Conservation (phyloP, 441 rosid species). For the Erysimum cheiri region DNA sequence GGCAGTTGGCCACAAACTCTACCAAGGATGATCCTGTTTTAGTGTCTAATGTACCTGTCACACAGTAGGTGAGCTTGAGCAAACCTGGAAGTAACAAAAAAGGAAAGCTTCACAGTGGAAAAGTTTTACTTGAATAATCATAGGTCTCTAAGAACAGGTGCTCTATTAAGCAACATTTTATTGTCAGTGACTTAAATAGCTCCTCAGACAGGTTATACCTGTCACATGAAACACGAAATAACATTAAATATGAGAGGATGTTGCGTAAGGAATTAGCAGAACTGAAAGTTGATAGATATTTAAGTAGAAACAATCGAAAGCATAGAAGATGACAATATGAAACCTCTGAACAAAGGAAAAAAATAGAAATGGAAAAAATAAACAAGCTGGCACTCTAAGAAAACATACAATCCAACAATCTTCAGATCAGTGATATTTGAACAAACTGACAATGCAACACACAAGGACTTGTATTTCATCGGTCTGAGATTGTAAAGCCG, state of each 20-base stretch:
- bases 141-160: constrained; percentile 65
- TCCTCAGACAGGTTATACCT: constrained; percentile 69
- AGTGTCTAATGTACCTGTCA: constrained; percentile 22
- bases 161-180: constrained; percentile 69
- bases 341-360: background rate
- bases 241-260: constrained; percentile 1
- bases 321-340: constrained; percentile 13
- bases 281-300: background rate
- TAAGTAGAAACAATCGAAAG: background rate
- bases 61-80: constrained; percentile 18
- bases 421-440: constrained; percentile 72
- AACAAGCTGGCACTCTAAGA: constrained; percentile 6
- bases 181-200: constrained; percentile 60
- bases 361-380: background rate
- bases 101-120: constrained; percentile 29
- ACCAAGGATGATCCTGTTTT: constrained; percentile 28
- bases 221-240: constrained; percentile 29
- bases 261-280: constrained; percentile 13
- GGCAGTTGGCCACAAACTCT: constrained; percentile 35
- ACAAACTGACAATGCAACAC: constrained; percentile 65
- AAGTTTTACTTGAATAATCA: constrained; percentile 19
- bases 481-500: constrained; percentile 80
- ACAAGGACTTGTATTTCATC: constrained; percentile 56
- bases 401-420: constrained; percentile 88
- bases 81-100: constrained; percentile 1